Conservation (phyloP, 306 rosid genomes). For the Glycine tomentella region DNA sequence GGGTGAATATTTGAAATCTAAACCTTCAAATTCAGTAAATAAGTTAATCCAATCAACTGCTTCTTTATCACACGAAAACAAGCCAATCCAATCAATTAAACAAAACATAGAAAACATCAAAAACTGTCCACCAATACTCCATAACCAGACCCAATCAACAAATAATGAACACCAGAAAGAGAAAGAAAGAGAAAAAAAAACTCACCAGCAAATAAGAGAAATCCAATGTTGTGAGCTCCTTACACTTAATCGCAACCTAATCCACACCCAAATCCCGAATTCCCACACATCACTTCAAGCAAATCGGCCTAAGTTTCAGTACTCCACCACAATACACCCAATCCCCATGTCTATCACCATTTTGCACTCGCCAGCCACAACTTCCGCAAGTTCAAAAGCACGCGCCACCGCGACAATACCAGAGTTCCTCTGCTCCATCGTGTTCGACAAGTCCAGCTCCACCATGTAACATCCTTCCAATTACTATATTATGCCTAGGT, state of each 20-base stretch:
- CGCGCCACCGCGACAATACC: no score
- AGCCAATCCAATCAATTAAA: not conserved
- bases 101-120: not conserved
- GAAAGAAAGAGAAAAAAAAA: not conserved
- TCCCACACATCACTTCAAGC: constrained; percentile 86
- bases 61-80: no score
- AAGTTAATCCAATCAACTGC: no score
- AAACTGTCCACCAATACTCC: not conserved
- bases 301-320: constrained; percentile 70
- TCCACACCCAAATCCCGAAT: constrained; percentile 88
- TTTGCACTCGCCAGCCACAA: no score
- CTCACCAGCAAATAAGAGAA: constrained; percentile 87
- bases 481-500: no score
- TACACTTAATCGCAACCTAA: constrained; percentile 84
- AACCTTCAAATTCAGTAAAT: constrained; percentile 55
- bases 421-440: no score
- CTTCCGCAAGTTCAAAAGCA: no score
- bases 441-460: no score
- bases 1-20: constrained; percentile 60
- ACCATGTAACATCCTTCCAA: no score
- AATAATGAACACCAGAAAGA: not conserved
- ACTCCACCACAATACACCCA: constrained; percentile 95
- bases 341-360: no score
- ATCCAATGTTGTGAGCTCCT: constrained; percentile 71
- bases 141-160: not conserved